phyloP scores from a whole-genome alignment of 2,329 filamentous ascomycete species.

The Alternaria postmessia region DNA sequence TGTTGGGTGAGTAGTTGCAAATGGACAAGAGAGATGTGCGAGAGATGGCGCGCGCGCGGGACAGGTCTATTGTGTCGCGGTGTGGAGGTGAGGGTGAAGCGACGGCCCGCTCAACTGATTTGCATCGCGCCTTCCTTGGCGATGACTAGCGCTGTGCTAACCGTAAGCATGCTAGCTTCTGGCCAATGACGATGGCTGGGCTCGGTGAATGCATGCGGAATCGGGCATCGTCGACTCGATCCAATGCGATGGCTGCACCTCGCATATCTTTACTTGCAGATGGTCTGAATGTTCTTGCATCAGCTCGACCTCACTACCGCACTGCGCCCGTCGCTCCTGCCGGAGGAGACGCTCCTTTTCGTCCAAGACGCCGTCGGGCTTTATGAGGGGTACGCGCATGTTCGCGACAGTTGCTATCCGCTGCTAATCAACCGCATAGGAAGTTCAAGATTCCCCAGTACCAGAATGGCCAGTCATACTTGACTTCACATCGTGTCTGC shows the following conservation, averaged over 20 bases:
- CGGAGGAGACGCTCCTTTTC: conserved; percentile 93
- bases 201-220: conserved; percentile 20
- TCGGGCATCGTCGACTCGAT: conserved; percentile 11
- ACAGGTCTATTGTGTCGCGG: conserved; percentile 10
- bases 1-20: conserved; percentile 27
- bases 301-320: conserved; percentile 95
- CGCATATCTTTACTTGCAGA: conserved; percentile 24
- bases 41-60: conserved; percentile 7
- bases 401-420: conserved; percentile 10
- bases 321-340: conserved; percentile 87
- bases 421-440: conserved; percentile 57
- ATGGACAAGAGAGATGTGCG: not conserved
- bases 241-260: conserved; percentile 22
- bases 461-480: conserved; percentile 94
- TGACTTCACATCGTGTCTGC: conserved; percentile 94
- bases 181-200: conserved; percentile 28
- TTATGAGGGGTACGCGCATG: conserved; percentile 83
- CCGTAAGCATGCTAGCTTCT: conserved; percentile 16
- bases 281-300: conserved; percentile 92
- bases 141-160: conserved; percentile 2
- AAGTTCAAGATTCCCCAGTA: conserved; percentile 95
- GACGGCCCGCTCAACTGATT: conserved; percentile 25
- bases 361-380: conserved; percentile 97
- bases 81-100: conserved; percentile 27
- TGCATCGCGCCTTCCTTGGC: conserved; percentile 21